Evolutionary conservation across 345 rosid species (phyloP).

Genomic region (Eucalyptus leucophloia): DNA sequence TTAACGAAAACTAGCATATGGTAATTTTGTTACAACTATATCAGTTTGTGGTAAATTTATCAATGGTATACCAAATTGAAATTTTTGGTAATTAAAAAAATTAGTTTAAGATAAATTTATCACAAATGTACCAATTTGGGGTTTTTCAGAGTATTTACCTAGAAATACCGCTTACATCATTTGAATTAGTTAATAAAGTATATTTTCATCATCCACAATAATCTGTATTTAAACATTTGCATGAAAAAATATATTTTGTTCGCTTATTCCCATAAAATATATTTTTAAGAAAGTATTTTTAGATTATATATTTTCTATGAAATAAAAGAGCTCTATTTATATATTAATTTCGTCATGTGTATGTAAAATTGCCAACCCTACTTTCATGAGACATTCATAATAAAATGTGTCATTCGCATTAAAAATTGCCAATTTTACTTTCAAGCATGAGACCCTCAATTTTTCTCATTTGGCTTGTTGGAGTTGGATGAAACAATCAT

Average conservation of each 20-base stretch:
- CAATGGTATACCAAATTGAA: rapidly evolving
- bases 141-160: rapidly evolving
- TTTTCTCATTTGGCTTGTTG: background rate
- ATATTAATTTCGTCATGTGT: background rate
- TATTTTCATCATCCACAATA: too few relatives aligned
- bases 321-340: background rate
- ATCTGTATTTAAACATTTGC: too few relatives aligned
- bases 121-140: rapidly evolving
- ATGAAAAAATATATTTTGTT: too few relatives aligned
- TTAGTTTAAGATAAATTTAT: rapidly evolving
- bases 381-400: background rate
- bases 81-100: too few relatives aligned
- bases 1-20: too few relatives aligned
- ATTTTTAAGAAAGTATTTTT: too few relatives aligned
- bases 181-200: too few relatives aligned
- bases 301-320: too few relatives aligned
- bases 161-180: too few relatives aligned
- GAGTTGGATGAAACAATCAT: background rate
- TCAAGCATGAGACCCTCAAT: background rate
- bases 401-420: background rate
- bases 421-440: background rate
- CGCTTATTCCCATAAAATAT: too few relatives aligned
- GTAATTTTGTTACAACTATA: too few relatives aligned
- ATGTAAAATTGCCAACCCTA: background rate
- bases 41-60: too few relatives aligned